Conservation (phyloP, 169 alveolate genomes). For the Plasmodium gallinaceum region DNA sequence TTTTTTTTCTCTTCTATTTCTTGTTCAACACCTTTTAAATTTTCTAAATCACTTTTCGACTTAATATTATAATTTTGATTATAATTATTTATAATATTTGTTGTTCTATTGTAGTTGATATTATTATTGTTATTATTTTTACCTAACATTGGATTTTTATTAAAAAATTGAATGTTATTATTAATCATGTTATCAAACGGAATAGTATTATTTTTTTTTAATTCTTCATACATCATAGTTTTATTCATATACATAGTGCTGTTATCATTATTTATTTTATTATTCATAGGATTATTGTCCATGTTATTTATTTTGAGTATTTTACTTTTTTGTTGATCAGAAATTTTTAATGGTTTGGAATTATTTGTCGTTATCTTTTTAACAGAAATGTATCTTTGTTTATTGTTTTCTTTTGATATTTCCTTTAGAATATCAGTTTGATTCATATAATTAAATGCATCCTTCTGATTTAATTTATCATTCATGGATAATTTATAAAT, state of each 20-base stretch:
- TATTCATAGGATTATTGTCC: constrained; percentile 16
- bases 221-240: constrained; percentile 21
- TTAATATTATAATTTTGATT: neutral
- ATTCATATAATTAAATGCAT: constrained; percentile 17
- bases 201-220: constrained; percentile 20
- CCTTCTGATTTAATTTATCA: constrained; percentile 39
- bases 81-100: neutral
- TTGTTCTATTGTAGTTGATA: neutral
- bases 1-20: constrained; percentile 53
- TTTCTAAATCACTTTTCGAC: constrained; percentile 9
- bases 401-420: constrained; percentile 25
- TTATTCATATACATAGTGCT: constrained; percentile 19
- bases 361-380: constrained; percentile 3
- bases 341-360: neutral
- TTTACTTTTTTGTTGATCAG: constrained; percentile 20
- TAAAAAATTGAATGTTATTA: constrained; percentile 16
- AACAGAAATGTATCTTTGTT: constrained; percentile 4
- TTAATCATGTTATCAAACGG: constrained; percentile 28
- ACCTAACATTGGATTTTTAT: constrained; percentile 5
- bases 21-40: constrained; percentile 16
- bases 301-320: constrained; percentile 7
- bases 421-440: constrained; percentile 24
- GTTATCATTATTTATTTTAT: constrained; percentile 13
- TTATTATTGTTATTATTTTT: constrained; percentile 15
- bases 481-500: constrained; percentile 26